phyloP scores from a whole-genome alignment of 768 basidiomycete genomes.

The Mycena galericulata region DNA sequence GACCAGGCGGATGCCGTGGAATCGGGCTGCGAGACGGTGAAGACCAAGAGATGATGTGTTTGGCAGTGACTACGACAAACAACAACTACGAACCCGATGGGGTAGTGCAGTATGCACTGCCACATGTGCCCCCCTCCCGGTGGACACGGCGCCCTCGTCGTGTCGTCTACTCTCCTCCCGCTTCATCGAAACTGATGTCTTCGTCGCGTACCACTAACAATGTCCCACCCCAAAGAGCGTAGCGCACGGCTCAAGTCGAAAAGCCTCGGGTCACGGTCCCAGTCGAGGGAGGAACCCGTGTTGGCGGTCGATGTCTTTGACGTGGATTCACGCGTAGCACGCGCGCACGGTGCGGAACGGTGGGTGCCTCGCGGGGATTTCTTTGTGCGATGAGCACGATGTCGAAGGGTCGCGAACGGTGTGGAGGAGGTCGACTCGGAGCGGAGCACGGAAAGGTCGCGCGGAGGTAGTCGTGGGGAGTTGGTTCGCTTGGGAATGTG shows the following conservation, averaged over 20 bases:
- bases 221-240: slow-evolving; percentile 4
- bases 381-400: slow-evolving; percentile 2
- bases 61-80: too few relatives aligned
- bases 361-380: not conserved
- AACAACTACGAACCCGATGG: too few relatives aligned
- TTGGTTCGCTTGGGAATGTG: not conserved
- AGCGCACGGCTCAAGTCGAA: slow-evolving; percentile 8
- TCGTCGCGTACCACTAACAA: slow-evolving; percentile 6
- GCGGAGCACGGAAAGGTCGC: slow-evolving; percentile 9
- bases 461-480: not conserved
- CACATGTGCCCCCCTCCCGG: too few relatives aligned
- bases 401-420: slow-evolving; percentile 1
- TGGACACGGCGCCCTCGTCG: too few relatives aligned
- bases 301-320: not conserved
- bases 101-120: too few relatives aligned
- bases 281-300: too few relatives aligned
- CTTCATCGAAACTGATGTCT: not conserved
- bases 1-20: too few relatives aligned
- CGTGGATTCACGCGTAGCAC: not conserved
- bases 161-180: too few relatives aligned
- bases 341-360: not conserved
- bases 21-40: too few relatives aligned
- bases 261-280: too few relatives aligned
- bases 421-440: not conserved
- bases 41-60: too few relatives aligned